Base-by-base conservation (phyloP, 306 rosid species). In the Vigna unguiculata region DNA sequence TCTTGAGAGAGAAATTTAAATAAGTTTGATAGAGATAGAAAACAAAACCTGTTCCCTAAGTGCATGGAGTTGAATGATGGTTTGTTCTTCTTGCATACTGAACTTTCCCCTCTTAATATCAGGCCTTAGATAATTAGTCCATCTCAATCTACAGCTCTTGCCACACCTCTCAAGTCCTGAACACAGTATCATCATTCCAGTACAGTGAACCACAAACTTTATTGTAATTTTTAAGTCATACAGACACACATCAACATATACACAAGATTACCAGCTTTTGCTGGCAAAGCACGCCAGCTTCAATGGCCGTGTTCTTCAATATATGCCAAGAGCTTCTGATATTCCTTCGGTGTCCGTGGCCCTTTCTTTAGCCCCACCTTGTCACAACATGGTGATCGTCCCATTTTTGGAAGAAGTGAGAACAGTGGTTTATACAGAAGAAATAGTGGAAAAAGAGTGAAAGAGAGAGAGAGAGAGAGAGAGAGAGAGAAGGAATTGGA, bases 341-440 rank as follows among this genome's bases (percentile, higher is more conserved):
- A 97, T 86, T 94, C 98, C 72, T 94, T 96, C 2, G 98, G 96
- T 24, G 97, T 94, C 98, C 98, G 91, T 14, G 98, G 98, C n/a
- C 98, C 98, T 86, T 91, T 94, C 93, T 94, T 94, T 70, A 94
- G 84, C 13, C 98, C 98, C 41, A 90, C 93, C 64, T 91, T 94
- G 83, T 91, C 98, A 69, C 97, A 94, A 84, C 98, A 94, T 30
- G 98, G 98, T 54, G 98, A 89, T 84, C 98, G 82, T 41, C 98
- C 98, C 98, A 94, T 93, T 80, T 88, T 81, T 86, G 49, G 43
- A 70, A 52, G 62, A 51, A 14, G 21, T 30, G 55, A 24, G 34
- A 73, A 68, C 28, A 62, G 61, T 52, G 19, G 74, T 77, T 76
- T 72, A 28, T 28, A 61, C 34, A 38, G 47, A 16, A 43, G 2